Evolutionary conservation across 192 early-diverging fungal genomes (phyloP).

Genomic region (Gaertneriomyces semiglobifer): DNA sequence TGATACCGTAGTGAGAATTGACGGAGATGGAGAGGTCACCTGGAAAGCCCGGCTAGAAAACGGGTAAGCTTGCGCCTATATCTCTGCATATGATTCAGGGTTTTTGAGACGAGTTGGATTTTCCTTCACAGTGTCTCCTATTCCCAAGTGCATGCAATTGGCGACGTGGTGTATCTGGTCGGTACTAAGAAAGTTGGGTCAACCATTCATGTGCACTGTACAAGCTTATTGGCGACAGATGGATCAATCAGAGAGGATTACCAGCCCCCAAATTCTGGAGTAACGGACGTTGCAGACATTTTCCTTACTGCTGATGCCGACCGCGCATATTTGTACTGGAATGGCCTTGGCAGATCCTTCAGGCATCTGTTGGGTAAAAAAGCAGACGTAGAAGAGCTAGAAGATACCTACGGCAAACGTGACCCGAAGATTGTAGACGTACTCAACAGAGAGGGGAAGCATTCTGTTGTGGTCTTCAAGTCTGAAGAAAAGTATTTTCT

Average conservation of each 20-base stretch:
- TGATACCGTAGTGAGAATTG: constrained; percentile 7
- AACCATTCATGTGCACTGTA: background rate
- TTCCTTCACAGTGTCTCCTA: background rate
- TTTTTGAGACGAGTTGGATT: background rate
- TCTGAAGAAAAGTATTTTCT: background rate
- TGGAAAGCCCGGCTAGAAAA: constrained; percentile 7
- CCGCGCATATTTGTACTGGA: constrained; percentile 9
- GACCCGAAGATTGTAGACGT: background rate
- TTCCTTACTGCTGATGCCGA: background rate
- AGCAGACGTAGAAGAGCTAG: constrained; percentile 11
- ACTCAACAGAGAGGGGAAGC: background rate
- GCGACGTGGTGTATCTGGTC: constrained; percentile 5
- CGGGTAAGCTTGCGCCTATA: constrained; percentile 4
- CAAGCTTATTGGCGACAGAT: background rate
- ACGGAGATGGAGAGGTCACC: constrained; percentile 10
- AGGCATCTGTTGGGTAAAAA: constrained; percentile 11
- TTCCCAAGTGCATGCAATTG: background rate
- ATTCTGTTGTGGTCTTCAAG: background rate
- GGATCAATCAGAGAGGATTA: constrained; percentile 13
- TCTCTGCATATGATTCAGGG: background rate
- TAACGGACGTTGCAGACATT: constrained; percentile 8
- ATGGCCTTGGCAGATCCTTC: constrained; percentile 12
- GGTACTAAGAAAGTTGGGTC: constrained; percentile 1
- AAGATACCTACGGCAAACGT: background rate
- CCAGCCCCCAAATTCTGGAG: constrained; percentile 19